Conservation (phyloP, 2,329 filamentous ascomycete species). For the Botryotinia calthae region DNA sequence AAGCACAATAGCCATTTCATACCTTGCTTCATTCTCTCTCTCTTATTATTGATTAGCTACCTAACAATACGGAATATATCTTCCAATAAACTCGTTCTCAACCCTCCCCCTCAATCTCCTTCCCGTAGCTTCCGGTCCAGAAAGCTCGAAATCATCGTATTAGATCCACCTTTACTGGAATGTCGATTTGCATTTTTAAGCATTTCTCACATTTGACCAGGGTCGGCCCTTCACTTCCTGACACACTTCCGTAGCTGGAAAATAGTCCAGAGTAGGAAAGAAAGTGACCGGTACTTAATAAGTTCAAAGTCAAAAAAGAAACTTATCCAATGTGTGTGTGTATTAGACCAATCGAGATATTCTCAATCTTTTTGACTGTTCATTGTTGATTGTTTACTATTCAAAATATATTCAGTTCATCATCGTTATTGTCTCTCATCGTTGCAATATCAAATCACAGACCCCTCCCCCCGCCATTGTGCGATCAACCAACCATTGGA, state of each 20-base stretch:
- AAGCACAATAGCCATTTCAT: background rate
- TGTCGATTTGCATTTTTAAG: conserved; percentile 9
- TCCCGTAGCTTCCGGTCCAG: conserved; percentile 3
- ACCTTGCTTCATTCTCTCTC: background rate
- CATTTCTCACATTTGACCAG: background rate
- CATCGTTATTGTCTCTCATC: background rate
- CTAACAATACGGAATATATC: background rate
- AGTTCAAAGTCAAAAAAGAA: background rate
- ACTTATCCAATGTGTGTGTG: background rate
- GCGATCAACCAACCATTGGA: background rate
- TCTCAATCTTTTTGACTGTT: background rate
- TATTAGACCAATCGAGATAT: background rate
- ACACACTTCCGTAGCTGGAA: background rate
- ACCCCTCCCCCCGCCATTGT: background rate
- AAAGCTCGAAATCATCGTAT: background rate
- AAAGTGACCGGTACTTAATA: background rate
- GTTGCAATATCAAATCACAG: background rate
- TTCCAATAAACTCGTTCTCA: background rate
- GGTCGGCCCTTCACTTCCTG: conserved; percentile 1
- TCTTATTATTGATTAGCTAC: background rate
- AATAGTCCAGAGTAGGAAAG: background rate
- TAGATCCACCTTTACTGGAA: background rate
- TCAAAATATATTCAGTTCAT: background rate
- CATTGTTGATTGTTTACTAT: background rate
- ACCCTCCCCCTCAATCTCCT: background rate